Evolutionary conservation across 2,329 filamentous ascomycete genomes (phyloP), one percentile per base, ranked within the genome.

Genomic region (Phyllosticta paracitricarpa): DNA sequence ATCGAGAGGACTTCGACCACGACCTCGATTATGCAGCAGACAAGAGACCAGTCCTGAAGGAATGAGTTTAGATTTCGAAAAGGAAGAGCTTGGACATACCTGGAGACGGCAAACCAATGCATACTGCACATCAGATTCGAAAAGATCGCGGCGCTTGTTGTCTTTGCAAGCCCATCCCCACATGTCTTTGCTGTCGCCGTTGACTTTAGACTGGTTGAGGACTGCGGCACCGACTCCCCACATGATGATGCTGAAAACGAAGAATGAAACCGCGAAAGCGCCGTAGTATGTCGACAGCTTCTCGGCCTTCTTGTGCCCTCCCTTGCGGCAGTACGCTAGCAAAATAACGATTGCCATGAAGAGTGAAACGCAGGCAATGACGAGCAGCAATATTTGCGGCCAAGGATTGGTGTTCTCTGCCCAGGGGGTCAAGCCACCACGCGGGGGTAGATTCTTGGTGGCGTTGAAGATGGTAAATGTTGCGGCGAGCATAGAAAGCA

Each of bases 91-190:
- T 24, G 10, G 35, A 24, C 30, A 28, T 26, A 88, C 86, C 80
- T 89, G 86, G 69, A 99, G 84, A 69, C 93, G 88, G 79, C 94
- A 99, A 66, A 97, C 83, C 57, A 99, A 87, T 26, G 85, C 85
- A 76, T 97, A 99, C 76, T 94, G 82, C 68, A 99, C 84, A 69
- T 94, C 86, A 61, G 92, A 80, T 64, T 84, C 72, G 73, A 93
- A 97, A 59, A 96, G 78, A 57, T 91, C 77, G 61, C 86, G 79
- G 64, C 93, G 86, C 66, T 87, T 85, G 74, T 97, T 97, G 69
- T 96, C 83, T 62, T 92, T 88, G 75, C 94, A 99, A n/a, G 91
- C 85, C 94, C 94, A 99, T 63, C 93, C 92, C 94, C 94, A 99
- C 75, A 99, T 84, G 75, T 99, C 94, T 75, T 96, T 85, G 70